A percentile compares a stretch with the other conserved stretches of the same genome.
Evolutionary conservation across 345 rosid species (phyloP).

Genomic region (Clarkia xantiana): DNA sequence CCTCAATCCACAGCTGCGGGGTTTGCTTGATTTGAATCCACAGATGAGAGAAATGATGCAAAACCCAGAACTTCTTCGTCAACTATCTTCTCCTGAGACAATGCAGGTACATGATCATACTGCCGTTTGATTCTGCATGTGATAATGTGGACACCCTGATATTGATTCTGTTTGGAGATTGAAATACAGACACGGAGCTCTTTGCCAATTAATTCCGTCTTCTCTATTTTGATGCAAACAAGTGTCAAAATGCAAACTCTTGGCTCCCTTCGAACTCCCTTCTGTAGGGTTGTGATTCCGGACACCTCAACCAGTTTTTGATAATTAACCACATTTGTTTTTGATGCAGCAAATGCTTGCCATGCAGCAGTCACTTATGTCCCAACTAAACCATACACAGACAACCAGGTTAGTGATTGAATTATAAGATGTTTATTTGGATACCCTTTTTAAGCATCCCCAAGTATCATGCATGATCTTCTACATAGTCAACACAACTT

Average conservation of each 20-base stretch:
- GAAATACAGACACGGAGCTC: no score
- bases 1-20: constrained; percentile 43
- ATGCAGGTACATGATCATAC: constrained; percentile 39
- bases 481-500: neutral
- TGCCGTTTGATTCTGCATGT: neutral
- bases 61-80: constrained; percentile 70
- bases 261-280: no score
- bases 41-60: constrained; percentile 85
- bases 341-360: constrained; percentile 40
- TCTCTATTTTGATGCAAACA: no score
- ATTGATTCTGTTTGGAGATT: no score
- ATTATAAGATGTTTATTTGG: neutral
- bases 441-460: neutral
- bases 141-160: neutral
- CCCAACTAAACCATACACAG: constrained; percentile 50
- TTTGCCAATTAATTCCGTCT: no score
- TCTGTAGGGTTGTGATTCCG: no score
- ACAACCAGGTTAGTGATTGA: constrained; percentile 39
- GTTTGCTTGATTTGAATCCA: constrained; percentile 50
- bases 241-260: no score
- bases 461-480: neutral
- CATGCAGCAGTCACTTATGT: constrained; percentile 51
- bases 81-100: constrained; percentile 62
- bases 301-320: no score
- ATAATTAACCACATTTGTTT: neutral